Base-by-base conservation (phyloP, 345 rosid genomes). In the Aquilaria sinensis region DNA sequence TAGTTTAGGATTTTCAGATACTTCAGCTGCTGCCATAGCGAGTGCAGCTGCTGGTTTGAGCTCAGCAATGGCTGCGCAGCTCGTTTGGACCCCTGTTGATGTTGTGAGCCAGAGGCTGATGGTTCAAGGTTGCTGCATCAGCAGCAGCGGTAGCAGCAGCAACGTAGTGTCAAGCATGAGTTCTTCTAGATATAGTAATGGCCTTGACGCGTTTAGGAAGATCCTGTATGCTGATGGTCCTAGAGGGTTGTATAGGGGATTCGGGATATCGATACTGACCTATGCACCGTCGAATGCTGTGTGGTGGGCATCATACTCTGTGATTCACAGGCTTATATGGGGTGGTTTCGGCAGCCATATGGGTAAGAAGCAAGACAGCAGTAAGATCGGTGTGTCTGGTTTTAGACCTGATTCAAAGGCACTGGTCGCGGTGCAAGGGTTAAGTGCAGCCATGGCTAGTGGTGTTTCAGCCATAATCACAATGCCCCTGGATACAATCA, bases 221-320 rank as follows among this genome's bases (percentile, higher is more conserved):
- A 93, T 90, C 58, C 64, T 93, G 54, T 58, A 62, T 6, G 74
- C 84, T 0, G 97, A 93, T 77, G 98, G 98, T 48, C 83, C 77
- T 5, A 78, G 78, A 41, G 97, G 98, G 32, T 76, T 93, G 58
- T 93, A 93, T 56, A 80, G 98, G 72, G 98, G 98, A 53, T 93
- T 93, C 67, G 97, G 97, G 76, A 75, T 93, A 60, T 93, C 98
- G 15, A 87, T 93, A 66, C 60, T 90, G 86, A 86, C 97, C 16
- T 93, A 93, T 58, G 98, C 98, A 0, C 98, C 98, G 5, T 93
- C 97, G 15, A 93, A 93, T 51, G 94, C 98, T 0, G 90, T 93
- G 57, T 93, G 98, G 97, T 93, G 98, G 98, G 78, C 92, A 1
- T 90, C 97, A 52, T 93, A 93, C 83, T 87, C 96, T n/a, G 89